Evolutionary conservation across 2,329 filamentous ascomycete genomes (phyloP).

Genomic region (Scorias spongiosa): DNA sequence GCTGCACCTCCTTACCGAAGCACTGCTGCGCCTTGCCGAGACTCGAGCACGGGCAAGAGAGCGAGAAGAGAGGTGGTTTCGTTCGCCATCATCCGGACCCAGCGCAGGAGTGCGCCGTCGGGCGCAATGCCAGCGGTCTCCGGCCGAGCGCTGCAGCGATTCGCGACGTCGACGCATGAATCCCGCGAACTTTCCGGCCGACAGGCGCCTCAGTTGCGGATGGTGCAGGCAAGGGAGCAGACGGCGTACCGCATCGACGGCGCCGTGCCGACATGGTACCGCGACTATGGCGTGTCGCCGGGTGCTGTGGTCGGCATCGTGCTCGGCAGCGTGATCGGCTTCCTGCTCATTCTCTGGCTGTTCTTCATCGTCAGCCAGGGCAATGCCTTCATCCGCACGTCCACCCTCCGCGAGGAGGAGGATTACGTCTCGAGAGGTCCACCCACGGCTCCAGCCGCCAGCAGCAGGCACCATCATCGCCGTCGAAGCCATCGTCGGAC

Average conservation of each 20-base stretch:
- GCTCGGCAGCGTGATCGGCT: slow-evolving; percentile 37
- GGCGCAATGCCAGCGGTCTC: too few relatives aligned
- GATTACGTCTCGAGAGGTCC: slow-evolving; percentile 1
- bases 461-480: slow-evolving; percentile 1
- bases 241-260: slow-evolving; percentile 6
- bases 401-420: slow-evolving; percentile 9
- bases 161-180: too few relatives aligned
- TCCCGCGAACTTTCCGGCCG: too few relatives aligned
- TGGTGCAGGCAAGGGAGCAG: too few relatives aligned
- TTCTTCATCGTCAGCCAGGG: slow-evolving; percentile 26
- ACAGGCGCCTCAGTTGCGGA: too few relatives aligned
- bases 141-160: too few relatives aligned
- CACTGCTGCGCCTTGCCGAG: too few relatives aligned
- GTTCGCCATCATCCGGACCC: too few relatives aligned
- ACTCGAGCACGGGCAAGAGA: too few relatives aligned
- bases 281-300: slow-evolving; percentile 37
- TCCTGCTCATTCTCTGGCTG: slow-evolving; percentile 38
- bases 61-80: too few relatives aligned
- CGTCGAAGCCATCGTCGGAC: slow-evolving; percentile 19
- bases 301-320: slow-evolving; percentile 47
- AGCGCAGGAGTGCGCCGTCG: too few relatives aligned
- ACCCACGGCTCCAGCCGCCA: neutral
- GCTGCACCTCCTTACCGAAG: too few relatives aligned
- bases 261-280: slow-evolving; percentile 48
- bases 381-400: slow-evolving; percentile 14